Base-by-base conservation (phyloP, 73 alveolate species). In the Durusdinium trenchii region DNA sequence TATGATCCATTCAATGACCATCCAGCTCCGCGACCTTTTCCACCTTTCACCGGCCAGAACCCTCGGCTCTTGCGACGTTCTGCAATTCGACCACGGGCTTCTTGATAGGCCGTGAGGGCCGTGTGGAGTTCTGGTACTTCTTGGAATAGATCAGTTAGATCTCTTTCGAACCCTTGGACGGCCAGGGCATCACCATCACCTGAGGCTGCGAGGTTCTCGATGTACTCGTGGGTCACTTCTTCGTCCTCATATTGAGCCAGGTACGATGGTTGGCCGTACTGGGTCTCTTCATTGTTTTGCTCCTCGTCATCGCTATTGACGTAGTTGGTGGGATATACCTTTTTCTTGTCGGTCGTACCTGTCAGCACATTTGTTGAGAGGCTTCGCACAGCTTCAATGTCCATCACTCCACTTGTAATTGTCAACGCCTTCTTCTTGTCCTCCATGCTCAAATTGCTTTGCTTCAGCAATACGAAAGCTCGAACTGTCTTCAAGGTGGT, bases 371-470 rank as follows among this genome's bases (percentile, higher is more conserved):
- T 76, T 0, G 86, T 76, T 51, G 84, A 71, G 0, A 71, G 30
- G 50, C 52, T 71, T 0, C 84, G 3, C 30, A 71, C 26, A 12
- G n/a, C 14, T 3, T 7, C 84, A 0, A 51, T 47, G 1, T 71
- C 84, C n/a, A n/a, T n/a, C 30, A 38, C n/a, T 0, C 84, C 51
- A 36, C 51, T 51, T 36, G 84, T 26, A 47, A 71, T 71, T 0
- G 84, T 1, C 36, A 71, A 38, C 52, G 42, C 84, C 30, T 51
- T 71, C 84, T 71, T 71, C 84, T 71, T 71, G 84, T 71, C 84
- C 35, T 71, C 84, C 1, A 38, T 38, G 12, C 51, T 38, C 26
- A 71, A 51, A 1, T 51, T 51, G 42, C 84, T 71, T 32, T 71
- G 84, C 6, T 51, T 16, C 52, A 71, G 14, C 3, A 71, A 0